Conservation (phyloP, 2,329 filamentous ascomycete genomes). For the Phialocephala subalpina region DNA sequence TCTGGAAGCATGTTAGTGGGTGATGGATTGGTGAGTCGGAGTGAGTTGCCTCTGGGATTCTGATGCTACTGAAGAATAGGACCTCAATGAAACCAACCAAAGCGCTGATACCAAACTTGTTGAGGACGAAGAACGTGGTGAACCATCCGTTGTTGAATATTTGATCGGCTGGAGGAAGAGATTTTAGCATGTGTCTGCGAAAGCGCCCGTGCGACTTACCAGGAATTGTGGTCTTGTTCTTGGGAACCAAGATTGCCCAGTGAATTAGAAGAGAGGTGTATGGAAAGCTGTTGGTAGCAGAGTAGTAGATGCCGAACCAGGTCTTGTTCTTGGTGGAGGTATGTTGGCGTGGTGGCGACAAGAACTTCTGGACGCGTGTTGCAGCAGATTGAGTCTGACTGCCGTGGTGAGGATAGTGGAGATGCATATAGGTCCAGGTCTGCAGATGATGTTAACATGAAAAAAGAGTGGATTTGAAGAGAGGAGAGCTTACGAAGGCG, state of each 20-base stretch:
- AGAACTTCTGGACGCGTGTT: constrained; percentile 32
- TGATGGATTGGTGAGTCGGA: not conserved
- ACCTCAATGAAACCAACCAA: constrained; percentile 44
- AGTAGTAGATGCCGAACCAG: constrained; percentile 45
- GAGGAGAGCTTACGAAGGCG: constrained; percentile 39
- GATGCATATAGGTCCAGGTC: constrained; percentile 46
- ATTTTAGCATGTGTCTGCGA: constrained; percentile 21
- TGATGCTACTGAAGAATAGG: constrained; percentile 44
- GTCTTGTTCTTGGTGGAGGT: constrained; percentile 36
- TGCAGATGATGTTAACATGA: constrained; percentile 22
- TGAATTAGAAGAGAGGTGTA: constrained; percentile 41
- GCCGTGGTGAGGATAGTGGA: constrained; percentile 41
- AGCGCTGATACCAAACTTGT: constrained; percentile 39
- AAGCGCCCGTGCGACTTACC: constrained; percentile 19
- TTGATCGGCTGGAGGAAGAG: constrained; percentile 24
- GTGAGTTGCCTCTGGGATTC: constrained; percentile 39
- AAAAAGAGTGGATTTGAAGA: not conserved
- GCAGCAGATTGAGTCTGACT: constrained; percentile 24
- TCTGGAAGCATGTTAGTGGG: constrained; percentile 33
- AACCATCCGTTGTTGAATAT: constrained; percentile 36
- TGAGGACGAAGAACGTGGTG: constrained; percentile 38
- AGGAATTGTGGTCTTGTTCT: constrained; percentile 32
- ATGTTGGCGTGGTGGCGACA: constrained; percentile 39
- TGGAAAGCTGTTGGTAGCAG: constrained; percentile 40
- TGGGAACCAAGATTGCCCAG: constrained; percentile 43